Evolutionary conservation across 2,329 filamentous ascomycete genomes (phyloP).

Genomic region (Colletotrichum sp.): DNA sequence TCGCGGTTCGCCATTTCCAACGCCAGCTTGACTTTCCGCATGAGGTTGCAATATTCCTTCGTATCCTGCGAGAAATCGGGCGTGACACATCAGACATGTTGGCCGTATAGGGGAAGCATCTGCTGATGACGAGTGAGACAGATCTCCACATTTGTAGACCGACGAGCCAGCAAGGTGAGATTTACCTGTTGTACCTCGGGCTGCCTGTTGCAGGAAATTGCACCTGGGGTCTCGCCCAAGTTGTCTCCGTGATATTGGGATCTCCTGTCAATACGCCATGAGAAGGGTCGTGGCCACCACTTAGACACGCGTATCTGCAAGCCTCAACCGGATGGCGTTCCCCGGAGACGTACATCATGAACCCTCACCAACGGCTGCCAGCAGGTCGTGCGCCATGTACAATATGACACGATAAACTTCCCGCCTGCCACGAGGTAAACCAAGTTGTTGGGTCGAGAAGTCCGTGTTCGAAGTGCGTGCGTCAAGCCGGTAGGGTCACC

Average conservation of each 20-base stretch:
- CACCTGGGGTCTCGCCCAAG: too few species aligned
- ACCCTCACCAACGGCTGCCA: not conserved
- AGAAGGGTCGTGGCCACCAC: not conserved
- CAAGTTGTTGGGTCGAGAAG: not conserved
- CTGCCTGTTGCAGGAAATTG: not conserved
- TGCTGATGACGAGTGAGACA: not conserved
- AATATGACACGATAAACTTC: not conserved
- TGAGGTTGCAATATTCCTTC: not conserved
- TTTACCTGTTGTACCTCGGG: not conserved
- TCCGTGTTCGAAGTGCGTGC: not conserved
- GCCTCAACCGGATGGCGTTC: not conserved
- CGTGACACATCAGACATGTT: not conserved
- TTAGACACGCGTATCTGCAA: not conserved
- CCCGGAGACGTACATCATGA: not conserved
- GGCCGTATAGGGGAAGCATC: not conserved
- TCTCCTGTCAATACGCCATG: not conserved
- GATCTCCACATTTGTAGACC: not conserved
- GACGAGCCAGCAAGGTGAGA: not conserved
- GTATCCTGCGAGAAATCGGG: not conserved
- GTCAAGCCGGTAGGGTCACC: rapidly evolving
- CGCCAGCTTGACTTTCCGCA: not conserved
- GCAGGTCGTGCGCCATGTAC: not conserved
- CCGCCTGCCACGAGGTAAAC: not conserved
- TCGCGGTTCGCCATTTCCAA: not conserved
- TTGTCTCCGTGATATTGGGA: too few species aligned